Evolutionary conservation across 352 stramenopile species (phyloP).

Genomic region (Nothophytophthora sp.): DNA sequence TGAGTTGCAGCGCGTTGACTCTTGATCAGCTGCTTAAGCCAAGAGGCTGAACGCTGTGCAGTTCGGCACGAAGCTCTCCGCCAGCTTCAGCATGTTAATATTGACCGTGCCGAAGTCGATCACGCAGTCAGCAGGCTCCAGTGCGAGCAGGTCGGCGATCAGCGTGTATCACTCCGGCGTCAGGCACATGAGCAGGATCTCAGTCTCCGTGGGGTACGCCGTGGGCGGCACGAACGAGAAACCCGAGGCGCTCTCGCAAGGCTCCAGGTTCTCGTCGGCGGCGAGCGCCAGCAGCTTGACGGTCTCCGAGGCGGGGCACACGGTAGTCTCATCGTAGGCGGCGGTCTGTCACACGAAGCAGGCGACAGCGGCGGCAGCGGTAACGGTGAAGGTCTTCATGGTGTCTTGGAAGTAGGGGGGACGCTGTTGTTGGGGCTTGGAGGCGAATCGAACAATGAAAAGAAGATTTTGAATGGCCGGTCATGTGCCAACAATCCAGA

Average conservation of each 20-base stretch:
- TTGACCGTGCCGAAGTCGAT: constrained; percentile 37
- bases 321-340: constrained; percentile 27
- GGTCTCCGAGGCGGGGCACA: constrained; percentile 30
- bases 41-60: constrained; percentile 34
- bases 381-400: constrained; percentile 44
- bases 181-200: constrained; percentile 41
- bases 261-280: constrained; percentile 11
- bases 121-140: constrained; percentile 45
- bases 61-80: constrained; percentile 35
- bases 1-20: constrained; percentile 4
- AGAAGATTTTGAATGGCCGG: no score
- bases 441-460: constrained; percentile 45
- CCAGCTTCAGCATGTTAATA: constrained; percentile 50
- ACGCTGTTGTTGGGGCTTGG: constrained; percentile 31
- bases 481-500: no score
- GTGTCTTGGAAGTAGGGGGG: constrained; percentile 13
- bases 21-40: constrained; percentile 13
- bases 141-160: constrained; percentile 28
- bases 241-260: constrained; percentile 29
- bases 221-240: constrained; percentile 37
- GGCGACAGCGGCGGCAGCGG: constrained; percentile 16
- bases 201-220: constrained; percentile 25
- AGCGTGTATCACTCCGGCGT: constrained; percentile 32
- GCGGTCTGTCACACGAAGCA: constrained; percentile 26
- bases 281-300: constrained; percentile 31